A percentile compares a stretch with the other conserved stretches of the same genome.
These are phyloP conservation scores for Choanephora cucurbitarum DNA, from an alignment of 371 early-diverging fungal genomes.

Conservation along the genomic window DNA sequence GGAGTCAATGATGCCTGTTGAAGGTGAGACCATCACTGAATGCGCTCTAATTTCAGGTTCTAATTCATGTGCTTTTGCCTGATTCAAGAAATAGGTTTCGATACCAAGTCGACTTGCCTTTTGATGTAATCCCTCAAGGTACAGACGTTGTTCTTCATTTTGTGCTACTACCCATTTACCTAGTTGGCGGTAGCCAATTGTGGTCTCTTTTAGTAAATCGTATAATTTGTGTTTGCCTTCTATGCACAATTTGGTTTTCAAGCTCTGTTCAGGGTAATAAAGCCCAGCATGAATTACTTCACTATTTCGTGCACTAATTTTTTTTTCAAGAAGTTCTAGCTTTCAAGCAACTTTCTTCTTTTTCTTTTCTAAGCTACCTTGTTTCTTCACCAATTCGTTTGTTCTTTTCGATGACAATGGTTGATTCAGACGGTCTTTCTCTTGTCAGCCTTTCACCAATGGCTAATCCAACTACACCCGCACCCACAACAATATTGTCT, in stretches of 20 bases:
- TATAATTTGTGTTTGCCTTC: conserved; percentile 76
- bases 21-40: conserved; percentile 64
- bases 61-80: conserved; percentile 33
- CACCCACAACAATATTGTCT: conserved; percentile 80
- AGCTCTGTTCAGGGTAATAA: conserved; percentile 78
- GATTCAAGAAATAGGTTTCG: conserved; percentile 56
- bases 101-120: conserved; percentile 67
- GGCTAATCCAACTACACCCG: conserved; percentile 81
- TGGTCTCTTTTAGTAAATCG: conserved; percentile 48
- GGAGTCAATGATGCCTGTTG: conserved; percentile 85
- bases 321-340: no score
- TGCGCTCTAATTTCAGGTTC: conserved; percentile 68
- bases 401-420: conserved; percentile 71
- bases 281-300: conserved; percentile 93
- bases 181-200: conserved; percentile 52
- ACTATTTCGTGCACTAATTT: conserved; percentile 80
- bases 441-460: conserved; percentile 65
- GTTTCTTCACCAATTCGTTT: conserved; percentile 68
- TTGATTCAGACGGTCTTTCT: conserved; percentile 41
- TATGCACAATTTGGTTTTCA: conserved; percentile 83
- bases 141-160: conserved; percentile 47
- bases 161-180: conserved; percentile 89
- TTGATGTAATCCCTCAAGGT: conserved; percentile 58
- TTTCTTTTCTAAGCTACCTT: conserved; percentile 40
- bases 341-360: no score